Evolutionary conservation across 192 early-diverging fungal genomes (phyloP).

Genomic region (Coemansia sp.): DNA sequence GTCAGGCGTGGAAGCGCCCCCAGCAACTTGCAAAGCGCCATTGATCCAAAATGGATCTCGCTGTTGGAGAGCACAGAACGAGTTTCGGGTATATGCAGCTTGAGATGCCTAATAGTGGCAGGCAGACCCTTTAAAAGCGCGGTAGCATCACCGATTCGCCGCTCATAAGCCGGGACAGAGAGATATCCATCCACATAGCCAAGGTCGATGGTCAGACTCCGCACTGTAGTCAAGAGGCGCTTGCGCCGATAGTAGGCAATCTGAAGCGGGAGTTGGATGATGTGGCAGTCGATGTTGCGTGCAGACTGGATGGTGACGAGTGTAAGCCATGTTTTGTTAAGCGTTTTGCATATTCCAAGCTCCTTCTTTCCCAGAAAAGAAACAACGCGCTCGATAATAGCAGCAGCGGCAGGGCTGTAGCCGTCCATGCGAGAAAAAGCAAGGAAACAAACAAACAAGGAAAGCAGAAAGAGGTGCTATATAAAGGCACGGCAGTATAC

Average conservation of each 20-base stretch:
- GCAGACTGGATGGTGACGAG: constrained; percentile 38
- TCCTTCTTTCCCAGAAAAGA: constrained; percentile 35
- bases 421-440: constrained; percentile 32
- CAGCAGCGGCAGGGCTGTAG: constrained; percentile 34
- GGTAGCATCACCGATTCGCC: constrained; percentile 32
- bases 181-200: constrained; percentile 48
- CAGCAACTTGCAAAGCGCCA: constrained; percentile 31
- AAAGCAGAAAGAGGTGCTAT: neutral
- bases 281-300: constrained; percentile 44
- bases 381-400: constrained; percentile 42
- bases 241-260: constrained; percentile 45
- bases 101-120: constrained; percentile 30
- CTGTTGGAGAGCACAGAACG: constrained; percentile 32
- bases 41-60: constrained; percentile 35
- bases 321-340: constrained; percentile 42
- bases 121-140: constrained; percentile 12
- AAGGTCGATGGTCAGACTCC: constrained; percentile 42
- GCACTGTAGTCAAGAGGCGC: constrained; percentile 29
- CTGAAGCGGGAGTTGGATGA: constrained; percentile 44
- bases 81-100: constrained; percentile 31
- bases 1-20: constrained; percentile 25
- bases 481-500: neutral
- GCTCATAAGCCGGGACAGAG: constrained; percentile 43
- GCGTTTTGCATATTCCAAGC: constrained; percentile 25
- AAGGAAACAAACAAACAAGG: neutral